Conservation (phyloP, 768 basidiomycete species). For the Mycena albidolilacea region DNA sequence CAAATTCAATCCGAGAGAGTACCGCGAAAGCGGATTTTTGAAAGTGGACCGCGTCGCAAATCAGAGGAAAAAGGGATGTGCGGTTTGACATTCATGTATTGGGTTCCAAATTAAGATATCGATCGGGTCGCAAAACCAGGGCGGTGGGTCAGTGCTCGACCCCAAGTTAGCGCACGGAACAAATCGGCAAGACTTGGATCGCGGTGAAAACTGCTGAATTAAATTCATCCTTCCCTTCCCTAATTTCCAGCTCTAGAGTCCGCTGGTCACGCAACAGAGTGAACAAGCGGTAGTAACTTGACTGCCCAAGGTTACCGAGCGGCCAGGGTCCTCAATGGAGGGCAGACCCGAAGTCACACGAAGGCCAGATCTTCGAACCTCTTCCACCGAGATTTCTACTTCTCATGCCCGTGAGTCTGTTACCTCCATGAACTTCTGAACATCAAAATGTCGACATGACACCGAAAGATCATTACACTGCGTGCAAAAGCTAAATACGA, state of each 20-base stretch:
- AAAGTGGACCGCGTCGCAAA: too few species aligned
- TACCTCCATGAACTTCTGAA: constrained; percentile 22
- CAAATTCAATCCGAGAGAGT: too few species aligned
- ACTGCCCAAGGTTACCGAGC: constrained; percentile 9
- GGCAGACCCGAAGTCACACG: constrained; percentile 3
- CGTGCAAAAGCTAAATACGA: constrained; percentile 27
- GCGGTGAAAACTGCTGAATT: too few species aligned
- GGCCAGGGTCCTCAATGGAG: neutral
- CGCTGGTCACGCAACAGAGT: constrained; percentile 1
- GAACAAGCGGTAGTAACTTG: constrained; percentile 22
- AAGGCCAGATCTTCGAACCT: constrained; percentile 2
- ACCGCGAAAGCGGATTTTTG: too few species aligned
- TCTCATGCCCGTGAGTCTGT: constrained; percentile 21
- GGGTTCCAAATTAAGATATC: too few species aligned
- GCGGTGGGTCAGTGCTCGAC: too few species aligned
- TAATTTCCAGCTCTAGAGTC: constrained; percentile 17
- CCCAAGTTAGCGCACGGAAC: too few species aligned
- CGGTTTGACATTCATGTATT: too few species aligned
- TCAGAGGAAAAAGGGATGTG: too few species aligned
- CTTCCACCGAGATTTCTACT: constrained; percentile 3
- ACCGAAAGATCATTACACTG: constrained; percentile 19
- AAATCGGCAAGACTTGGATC: too few species aligned
- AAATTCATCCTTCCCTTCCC: constrained; percentile 9
- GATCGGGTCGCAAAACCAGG: too few species aligned
- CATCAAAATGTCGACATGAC: constrained; percentile 24